These are phyloP conservation scores for Hypocrella siamensis DNA, from an alignment of 2,329 filamentous ascomycete species.

Conservation along the genomic window DNA sequence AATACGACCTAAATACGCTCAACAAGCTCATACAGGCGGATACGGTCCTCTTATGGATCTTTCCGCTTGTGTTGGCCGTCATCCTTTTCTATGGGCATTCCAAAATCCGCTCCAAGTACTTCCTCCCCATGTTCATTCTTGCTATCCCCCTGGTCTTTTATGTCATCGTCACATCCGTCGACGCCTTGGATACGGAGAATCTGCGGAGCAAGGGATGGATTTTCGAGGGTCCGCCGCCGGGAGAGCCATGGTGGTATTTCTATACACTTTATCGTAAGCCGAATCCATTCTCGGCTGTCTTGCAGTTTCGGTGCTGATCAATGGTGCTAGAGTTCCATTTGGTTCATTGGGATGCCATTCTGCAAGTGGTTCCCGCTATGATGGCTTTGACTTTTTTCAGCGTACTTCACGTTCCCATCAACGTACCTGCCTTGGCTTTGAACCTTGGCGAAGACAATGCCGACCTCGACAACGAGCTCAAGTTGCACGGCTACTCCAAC, in stretches of 20 bases:
- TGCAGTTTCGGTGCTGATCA: neutral
- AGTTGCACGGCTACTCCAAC: constrained; percentile 87
- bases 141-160: constrained; percentile 64
- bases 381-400: constrained; percentile 95
- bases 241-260: constrained; percentile 93
- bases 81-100: constrained; percentile 62
- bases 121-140: constrained; percentile 78
- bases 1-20: constrained; percentile 65
- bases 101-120: constrained; percentile 65
- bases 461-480: constrained; percentile 78
- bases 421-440: constrained; percentile 83
- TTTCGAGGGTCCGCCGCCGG: constrained; percentile 70
- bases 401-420: constrained; percentile 92
- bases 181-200: constrained; percentile 48
- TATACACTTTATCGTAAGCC: constrained; percentile 84
- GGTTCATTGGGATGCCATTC: constrained; percentile 70
- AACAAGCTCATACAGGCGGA: constrained; percentile 56
- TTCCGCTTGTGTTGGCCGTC: constrained; percentile 63
- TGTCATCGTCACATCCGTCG: constrained; percentile 54
- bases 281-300: constrained; percentile 5
- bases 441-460: constrained; percentile 86
- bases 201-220: constrained; percentile 74
- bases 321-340: constrained; percentile 54
- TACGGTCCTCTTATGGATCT: constrained; percentile 68
- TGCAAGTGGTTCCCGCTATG: constrained; percentile 84